Evolutionary conservation across 2,329 filamentous ascomycete species (phyloP), one percentile per base, ranked within the genome.

Genomic region (Fusarium sp.): DNA sequence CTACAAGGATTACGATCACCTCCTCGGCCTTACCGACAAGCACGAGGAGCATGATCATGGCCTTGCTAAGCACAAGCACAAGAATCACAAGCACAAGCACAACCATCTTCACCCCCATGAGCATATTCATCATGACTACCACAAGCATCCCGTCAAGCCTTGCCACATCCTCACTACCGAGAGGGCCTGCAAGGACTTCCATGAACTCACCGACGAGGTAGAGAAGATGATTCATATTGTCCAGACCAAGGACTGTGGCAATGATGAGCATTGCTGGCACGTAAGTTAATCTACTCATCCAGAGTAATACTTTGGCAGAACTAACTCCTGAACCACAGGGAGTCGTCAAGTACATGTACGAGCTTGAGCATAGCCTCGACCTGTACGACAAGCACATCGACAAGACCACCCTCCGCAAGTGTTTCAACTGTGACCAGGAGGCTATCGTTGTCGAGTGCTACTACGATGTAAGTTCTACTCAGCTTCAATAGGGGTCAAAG

Each of bases 331-430:
- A 3, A 11, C 6, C 15, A 19, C 21, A 74, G 73, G 55, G 64
- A 11, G 58, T 75, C 17, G 56, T 65, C 32, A 43, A 72, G 23
- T 61, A 46, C 15, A 54, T 76, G 26, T 75, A 75, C 24, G 38
- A 63, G n/a, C 62, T 76, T 32, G 74, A 76, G 65, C 50, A 59
- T n/a, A 55, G 68, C 36, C 62, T 75, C 23, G 74, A 76, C 36
- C 17, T 64, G 26, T 72, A 75, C 43, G 74, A 76, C 19, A 64
- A 54, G 28, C 51, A 60, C 11, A 71, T 76, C 50, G 74, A 76
- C 59, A 58, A 67, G 14, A 74, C 72, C 15, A 55, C 62, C 15
- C 65, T 75, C 8, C 42, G 67, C 51, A 72, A 71, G 54, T 74
- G 69, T 62, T 70, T 71, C 34, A 62, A 55, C 15, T 70, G 67